phyloP scores from a whole-genome alignment of 179 eudicot species.

The Spergularia azorica region DNA sequence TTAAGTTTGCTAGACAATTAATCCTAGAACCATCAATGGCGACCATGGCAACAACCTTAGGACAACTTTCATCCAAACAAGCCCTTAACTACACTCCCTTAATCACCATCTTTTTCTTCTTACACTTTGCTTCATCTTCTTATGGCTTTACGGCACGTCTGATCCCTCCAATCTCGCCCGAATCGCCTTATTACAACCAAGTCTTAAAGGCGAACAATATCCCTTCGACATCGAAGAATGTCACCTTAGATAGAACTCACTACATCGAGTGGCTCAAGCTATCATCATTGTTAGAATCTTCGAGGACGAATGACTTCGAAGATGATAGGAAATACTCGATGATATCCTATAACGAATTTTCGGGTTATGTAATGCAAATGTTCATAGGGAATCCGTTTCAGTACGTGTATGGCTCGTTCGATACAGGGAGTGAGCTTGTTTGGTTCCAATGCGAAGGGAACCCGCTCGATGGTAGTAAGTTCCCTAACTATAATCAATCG shows the following conservation, averaged over 20 bases:
- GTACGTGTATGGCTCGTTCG: not conserved
- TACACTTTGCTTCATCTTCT: not conserved
- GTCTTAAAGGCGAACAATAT: conserved; percentile 11
- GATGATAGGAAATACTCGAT: not conserved
- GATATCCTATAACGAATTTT: not conserved
- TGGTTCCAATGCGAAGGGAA: conserved; percentile 1
- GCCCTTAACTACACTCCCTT: not conserved
- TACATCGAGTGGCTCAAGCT: not conserved
- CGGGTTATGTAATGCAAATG: not conserved
- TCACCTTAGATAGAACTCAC: not conserved
- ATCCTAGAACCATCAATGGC: not conserved
- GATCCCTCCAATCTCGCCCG: conserved; percentile 7
- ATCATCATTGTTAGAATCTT: not conserved
- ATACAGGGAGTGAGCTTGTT: not conserved
- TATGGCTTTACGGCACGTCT: not conserved
- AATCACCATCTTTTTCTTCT: not conserved
- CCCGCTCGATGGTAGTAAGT: too few relatives aligned
- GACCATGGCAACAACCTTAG: too few relatives aligned
- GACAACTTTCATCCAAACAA: too few relatives aligned
- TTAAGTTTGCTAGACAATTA: not conserved
- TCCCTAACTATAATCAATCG: not conserved
- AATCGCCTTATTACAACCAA: not conserved
- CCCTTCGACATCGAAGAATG: not conserved
- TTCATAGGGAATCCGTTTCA: not conserved
- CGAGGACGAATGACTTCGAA: not conserved